Evolutionary conservation across 768 basidiomycete species (phyloP).

Genomic region (Pleurotus cornucopiae): DNA sequence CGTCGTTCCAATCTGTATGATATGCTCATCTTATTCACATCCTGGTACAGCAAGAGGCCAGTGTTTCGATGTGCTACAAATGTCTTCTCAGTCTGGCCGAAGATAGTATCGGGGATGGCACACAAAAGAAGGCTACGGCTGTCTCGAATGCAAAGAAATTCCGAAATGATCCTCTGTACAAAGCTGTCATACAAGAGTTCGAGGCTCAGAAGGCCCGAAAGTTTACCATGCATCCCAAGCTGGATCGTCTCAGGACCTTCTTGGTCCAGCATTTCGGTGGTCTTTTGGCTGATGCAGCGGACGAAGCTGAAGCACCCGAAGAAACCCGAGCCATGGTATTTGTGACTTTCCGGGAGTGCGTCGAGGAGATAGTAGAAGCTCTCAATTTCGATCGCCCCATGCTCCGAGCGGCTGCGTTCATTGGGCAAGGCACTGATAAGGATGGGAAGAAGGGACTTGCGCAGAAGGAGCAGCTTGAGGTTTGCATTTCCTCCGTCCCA

Average conservation of each 20-base stretch:
- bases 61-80: conserved; percentile 72
- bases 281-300: conserved; percentile 37
- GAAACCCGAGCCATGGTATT: conserved; percentile 91
- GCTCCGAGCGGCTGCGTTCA: conserved; percentile 79
- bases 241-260: conserved; percentile 75
- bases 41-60: conserved; percentile 69
- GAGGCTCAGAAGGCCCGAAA: conserved; percentile 52
- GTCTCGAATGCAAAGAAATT: conserved; percentile 38
- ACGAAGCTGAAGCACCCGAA: conserved; percentile 32
- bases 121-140: conserved; percentile 32
- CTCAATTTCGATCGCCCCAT: conserved; percentile 75
- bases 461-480: conserved; percentile 90
- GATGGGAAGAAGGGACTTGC: conserved; percentile 82
- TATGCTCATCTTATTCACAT: conserved; percentile 3
- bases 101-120: conserved; percentile 21
- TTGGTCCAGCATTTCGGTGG: conserved; percentile 77
- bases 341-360: conserved; percentile 82
- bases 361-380: conserved; percentile 84
- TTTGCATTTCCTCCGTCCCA: conserved; percentile 28
- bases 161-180: conserved; percentile 54
- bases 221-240: conserved; percentile 81
- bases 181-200: conserved; percentile 63
- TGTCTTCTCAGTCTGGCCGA: conserved; percentile 47
- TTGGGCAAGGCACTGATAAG: conserved; percentile 87
- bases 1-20: background rate